A percentile compares a stretch with the other conserved stretches of the same genome.
Evolutionary conservation across 2,329 filamentous ascomycete species (phyloP).

Genomic region (Apiospora saccharicola): DNA sequence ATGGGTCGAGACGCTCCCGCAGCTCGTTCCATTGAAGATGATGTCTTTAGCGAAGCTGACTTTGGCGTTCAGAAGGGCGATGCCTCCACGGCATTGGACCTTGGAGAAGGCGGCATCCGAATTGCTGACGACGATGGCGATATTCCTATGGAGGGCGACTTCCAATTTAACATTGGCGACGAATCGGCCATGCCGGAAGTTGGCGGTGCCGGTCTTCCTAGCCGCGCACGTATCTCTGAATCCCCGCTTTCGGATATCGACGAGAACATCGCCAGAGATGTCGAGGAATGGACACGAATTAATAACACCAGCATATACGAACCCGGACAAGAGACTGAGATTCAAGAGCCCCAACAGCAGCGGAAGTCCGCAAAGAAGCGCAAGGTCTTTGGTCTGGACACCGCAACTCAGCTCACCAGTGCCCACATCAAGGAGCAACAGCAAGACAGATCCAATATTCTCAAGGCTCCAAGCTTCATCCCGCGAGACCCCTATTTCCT

Average conservation of each 20-base stretch:
- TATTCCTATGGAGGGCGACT: conserved; percentile 68
- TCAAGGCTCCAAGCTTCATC: conserved; percentile 82
- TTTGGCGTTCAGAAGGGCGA: conserved; percentile 66
- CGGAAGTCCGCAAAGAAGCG: conserved; percentile 79
- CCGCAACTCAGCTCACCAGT: conserved; percentile 78
- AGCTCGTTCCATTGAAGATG: conserved; percentile 71
- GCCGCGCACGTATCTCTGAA: conserved; percentile 70
- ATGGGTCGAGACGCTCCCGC: conserved; percentile 85
- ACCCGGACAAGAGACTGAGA: conserved; percentile 63
- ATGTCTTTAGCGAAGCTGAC: conserved; percentile 72
- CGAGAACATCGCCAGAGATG: conserved; percentile 65
- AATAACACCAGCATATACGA: conserved; percentile 68
- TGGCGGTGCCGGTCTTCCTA: conserved; percentile 54
- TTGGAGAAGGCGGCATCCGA: conserved; percentile 61
- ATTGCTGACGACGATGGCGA: conserved; percentile 72
- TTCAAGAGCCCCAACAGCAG: conserved; percentile 71
- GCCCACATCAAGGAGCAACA: conserved; percentile 87
- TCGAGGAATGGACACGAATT: conserved; percentile 64
- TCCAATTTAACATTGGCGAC: conserved; percentile 69
- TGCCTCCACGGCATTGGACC: conserved; percentile 60
- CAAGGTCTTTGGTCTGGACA: conserved; percentile 83
- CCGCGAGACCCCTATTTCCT: conserved; percentile 87
- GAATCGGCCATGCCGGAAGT: conserved; percentile 64
- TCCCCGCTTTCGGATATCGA: conserved; percentile 76
- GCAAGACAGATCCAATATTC: conserved; percentile 83